Conservation (phyloP, 2,329 filamentous ascomycete species). For the Diaporthe humulicola region DNA sequence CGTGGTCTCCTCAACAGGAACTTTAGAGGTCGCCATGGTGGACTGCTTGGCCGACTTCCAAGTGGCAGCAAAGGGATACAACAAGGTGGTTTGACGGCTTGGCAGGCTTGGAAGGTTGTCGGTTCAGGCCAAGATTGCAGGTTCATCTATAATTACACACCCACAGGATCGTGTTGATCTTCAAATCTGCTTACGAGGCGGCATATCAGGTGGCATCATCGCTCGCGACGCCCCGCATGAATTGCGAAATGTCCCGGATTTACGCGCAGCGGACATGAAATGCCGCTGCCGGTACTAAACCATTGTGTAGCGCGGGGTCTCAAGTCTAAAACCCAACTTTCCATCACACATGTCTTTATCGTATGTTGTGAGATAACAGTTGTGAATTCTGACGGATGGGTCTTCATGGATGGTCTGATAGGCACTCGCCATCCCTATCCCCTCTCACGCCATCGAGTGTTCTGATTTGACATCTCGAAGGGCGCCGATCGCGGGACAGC, state of each 20-base stretch:
- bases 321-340: not conserved
- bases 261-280: not conserved
- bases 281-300: not conserved
- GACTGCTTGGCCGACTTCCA: not conserved
- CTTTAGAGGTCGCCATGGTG: slow-evolving; percentile 16
- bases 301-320: not conserved
- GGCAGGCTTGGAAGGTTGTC: not conserved
- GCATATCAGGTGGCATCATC: slow-evolving; percentile 22
- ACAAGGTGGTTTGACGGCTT: not conserved
- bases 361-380: not conserved
- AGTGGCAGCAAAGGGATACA: not conserved
- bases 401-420: not conserved
- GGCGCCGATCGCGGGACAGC: slow-evolving; percentile 25
- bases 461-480: not conserved
- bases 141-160: not conserved
- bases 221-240: slow-evolving; percentile 32
- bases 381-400: not conserved
- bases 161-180: no score
- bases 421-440: slow-evolving; percentile 20
- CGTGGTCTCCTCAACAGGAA: not conserved
- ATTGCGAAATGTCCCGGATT: slow-evolving; percentile 12
- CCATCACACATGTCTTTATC: no score
- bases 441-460: slow-evolving; percentile 30
- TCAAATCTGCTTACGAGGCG: not conserved
- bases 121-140: not conserved